These are phyloP conservation scores for apple (Malus domestica) DNA, from an alignment of 306 rosid genomes.

Conservation along the genomic window ASM211411v1 NC_041799.1:13670001-13670500, in stretches of 20 bases:
- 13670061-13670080: no score
- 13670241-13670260: no score
- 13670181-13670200: not conserved
- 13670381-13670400: no score
- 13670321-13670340: not conserved
- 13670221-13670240: not conserved
- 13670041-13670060: not conserved
- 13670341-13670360: not conserved
- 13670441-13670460: fast-evolving
- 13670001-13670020: not conserved
- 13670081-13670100: not conserved
- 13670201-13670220: not conserved
- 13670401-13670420: no score
- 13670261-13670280: not conserved
- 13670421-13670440: no score
- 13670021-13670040: not conserved
- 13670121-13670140: not conserved
- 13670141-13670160: slow-evolving; percentile 1
- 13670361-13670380: not conserved
- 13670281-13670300: not conserved
- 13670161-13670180: not conserved
- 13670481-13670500: fast-evolving
- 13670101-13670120: not conserved
- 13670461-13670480: fast-evolving
- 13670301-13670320: not conserved